Evolutionary conservation across 495 filamentous ascomycete species (phyloP).

Genomic region (Daldinia caldariorum): DNA sequence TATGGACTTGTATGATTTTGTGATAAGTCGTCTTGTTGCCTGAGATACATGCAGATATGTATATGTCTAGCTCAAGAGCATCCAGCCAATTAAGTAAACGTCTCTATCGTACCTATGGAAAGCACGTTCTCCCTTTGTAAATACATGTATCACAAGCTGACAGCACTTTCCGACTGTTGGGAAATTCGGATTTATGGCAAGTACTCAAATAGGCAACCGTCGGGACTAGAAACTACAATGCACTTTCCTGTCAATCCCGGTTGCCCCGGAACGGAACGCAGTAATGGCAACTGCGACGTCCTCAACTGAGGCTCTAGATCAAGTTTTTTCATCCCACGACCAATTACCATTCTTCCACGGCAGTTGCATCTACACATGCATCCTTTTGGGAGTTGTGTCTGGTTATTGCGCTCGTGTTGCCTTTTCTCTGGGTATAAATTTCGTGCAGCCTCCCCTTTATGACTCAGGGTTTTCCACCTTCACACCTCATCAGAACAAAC

Average conservation of each 20-base stretch:
- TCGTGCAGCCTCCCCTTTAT: neutral
- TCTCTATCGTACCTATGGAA: neutral
- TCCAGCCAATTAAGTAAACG: neutral
- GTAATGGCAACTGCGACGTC: neutral
- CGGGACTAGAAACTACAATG: neutral
- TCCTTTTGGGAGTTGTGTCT: neutral
- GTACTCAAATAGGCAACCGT: slow-evolving; percentile 1
- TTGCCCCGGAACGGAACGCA: neutral
- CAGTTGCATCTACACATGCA: neutral
- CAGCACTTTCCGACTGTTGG: neutral
- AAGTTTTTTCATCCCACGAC: neutral
- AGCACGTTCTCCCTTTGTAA: neutral
- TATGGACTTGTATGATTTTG: neutral
- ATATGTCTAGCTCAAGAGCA: neutral
- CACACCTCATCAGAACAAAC: neutral
- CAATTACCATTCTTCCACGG: neutral
- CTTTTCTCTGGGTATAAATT: neutral
- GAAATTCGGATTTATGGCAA: neutral
- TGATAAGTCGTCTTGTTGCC: neutral
- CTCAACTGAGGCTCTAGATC: neutral
- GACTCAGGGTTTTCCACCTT: neutral
- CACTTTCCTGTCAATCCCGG: neutral
- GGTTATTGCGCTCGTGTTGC: neutral
- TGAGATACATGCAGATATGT: neutral
- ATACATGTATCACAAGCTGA: slow-evolving; percentile 2